These are phyloP conservation scores for Obelidium mucronatum DNA, from an alignment of 192 early-diverging fungal genomes.

Conservation along the genomic window DNA sequence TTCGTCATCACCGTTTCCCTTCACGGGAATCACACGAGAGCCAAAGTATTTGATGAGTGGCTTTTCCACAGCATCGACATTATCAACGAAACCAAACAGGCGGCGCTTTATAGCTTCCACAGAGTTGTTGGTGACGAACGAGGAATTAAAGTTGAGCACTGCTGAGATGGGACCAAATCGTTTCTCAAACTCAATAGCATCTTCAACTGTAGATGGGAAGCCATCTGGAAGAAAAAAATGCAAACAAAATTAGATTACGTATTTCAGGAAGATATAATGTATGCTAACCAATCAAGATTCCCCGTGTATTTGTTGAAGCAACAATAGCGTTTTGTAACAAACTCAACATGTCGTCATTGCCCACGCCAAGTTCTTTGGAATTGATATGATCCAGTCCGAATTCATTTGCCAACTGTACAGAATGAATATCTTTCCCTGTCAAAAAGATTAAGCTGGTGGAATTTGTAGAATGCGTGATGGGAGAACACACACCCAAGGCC, in stretches of 20 bases:
- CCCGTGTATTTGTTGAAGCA: neutral
- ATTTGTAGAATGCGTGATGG: neutral
- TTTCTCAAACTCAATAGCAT: neutral
- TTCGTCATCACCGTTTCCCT: neutral
- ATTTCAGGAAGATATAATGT: neutral
- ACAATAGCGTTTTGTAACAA: neutral
- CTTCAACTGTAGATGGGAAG: neutral
- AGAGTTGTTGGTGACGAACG: conserved; percentile 1
- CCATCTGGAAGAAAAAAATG: neutral
- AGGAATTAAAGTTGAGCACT: conserved; percentile 5
- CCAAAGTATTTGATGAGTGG: conserved; percentile 8
- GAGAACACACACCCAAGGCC: neutral
- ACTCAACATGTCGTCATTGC: neutral
- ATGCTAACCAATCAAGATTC: conserved; percentile 7
- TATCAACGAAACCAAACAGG: neutral
- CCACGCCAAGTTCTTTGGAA: neutral
- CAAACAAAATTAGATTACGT: neutral
- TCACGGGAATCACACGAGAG: neutral
- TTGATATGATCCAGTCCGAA: conserved; percentile 7
- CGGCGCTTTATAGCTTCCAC: conserved; percentile 3
- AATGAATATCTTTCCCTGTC: conserved; percentile 13
- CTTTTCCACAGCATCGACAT: neutral
- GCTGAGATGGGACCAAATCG: neutral
- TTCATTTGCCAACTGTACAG: neutral
- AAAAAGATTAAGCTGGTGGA: neutral